Evolutionary conservation across 768 basidiomycete genomes (phyloP).

Genomic region (Tricholoma saponaceum): DNA sequence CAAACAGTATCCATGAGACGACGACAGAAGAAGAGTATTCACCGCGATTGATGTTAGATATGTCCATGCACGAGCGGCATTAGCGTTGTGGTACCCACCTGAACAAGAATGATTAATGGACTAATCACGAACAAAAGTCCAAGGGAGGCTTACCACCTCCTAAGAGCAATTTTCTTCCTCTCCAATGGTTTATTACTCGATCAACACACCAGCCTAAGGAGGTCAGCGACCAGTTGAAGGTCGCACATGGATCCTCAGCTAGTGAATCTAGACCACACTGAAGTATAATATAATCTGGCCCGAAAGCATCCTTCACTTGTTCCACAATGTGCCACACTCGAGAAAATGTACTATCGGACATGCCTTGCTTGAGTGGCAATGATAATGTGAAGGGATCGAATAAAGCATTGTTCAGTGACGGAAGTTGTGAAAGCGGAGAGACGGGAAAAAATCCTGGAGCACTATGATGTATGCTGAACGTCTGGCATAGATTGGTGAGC

Average conservation of each 20-base stretch:
- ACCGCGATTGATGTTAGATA: slow-evolving; percentile 76
- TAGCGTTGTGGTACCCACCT: slow-evolving; percentile 84
- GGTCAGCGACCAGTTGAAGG: slow-evolving; percentile 68
- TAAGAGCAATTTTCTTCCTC: slow-evolving; percentile 61
- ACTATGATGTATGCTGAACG: slow-evolving; percentile 81
- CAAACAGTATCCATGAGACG: neutral
- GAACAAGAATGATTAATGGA: slow-evolving; percentile 15
- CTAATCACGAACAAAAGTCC: slow-evolving; percentile 1
- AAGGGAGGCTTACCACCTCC: slow-evolving; percentile 56
- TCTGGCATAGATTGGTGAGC: slow-evolving; percentile 33
- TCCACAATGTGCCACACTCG: slow-evolving; percentile 66
- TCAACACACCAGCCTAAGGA: slow-evolving; percentile 64
- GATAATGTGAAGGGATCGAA: slow-evolving; percentile 73
- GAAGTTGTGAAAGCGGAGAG: slow-evolving; percentile 46
- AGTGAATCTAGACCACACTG: slow-evolving; percentile 90
- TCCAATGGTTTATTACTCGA: slow-evolving; percentile 49
- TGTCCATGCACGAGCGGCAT: slow-evolving; percentile 85
- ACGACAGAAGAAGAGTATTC: slow-evolving; percentile 21
- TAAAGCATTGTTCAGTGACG: slow-evolving; percentile 26
- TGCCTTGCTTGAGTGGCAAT: slow-evolving; percentile 71
- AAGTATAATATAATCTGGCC: slow-evolving; percentile 74
- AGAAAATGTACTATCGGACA: slow-evolving; percentile 57
- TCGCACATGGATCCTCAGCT: slow-evolving; percentile 75
- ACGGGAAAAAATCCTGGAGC: slow-evolving; percentile 82
- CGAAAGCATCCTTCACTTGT: slow-evolving; percentile 51